Percentiles rank a stretch among this genome's conserved stretches.
Conservation (phyloP, 345 rosid genomes). For the Gossypium raimondii region DNA sequence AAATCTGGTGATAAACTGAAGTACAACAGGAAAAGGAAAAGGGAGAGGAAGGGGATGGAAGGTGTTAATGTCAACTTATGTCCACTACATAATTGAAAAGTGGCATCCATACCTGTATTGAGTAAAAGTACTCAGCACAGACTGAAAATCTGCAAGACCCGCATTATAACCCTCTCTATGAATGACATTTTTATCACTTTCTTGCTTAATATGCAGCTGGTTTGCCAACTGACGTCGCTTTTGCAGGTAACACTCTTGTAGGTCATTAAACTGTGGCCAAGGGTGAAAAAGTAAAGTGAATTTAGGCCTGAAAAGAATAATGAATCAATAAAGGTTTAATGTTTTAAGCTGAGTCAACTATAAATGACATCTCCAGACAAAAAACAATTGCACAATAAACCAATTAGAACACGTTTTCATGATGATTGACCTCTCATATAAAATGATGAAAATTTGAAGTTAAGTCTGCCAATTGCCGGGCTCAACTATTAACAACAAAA, state of each 20-base stretch:
- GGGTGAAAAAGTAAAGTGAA: conserved; percentile 9
- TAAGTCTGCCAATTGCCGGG: conserved; percentile 8
- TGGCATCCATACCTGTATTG: conserved; percentile 65
- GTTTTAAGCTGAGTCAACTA: neutral
- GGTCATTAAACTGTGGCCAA: conserved; percentile 68
- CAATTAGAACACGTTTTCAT: neutral
- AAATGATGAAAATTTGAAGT: neutral
- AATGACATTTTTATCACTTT: conserved; percentile 56
- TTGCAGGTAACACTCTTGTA: conserved; percentile 94
- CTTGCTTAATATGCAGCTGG: conserved; percentile 52
- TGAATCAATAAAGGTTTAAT: neutral
- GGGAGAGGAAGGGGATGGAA: neutral
- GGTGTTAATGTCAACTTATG: neutral
- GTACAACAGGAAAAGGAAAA: conserved; percentile 3
- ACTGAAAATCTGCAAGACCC: conserved; percentile 90
- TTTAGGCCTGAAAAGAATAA: neutral
- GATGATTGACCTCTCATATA: neutral
- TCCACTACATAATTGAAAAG: neutral
- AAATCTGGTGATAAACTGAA: conserved; percentile 4
- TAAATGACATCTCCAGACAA: neutral
- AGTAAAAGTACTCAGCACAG: conserved; percentile 77
- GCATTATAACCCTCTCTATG: conserved; percentile 74
- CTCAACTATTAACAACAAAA: conserved; percentile 10
- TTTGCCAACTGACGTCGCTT: conserved; percentile 76
- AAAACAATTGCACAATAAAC: neutral